Evolutionary conservation across 2,329 filamentous ascomycete genomes (phyloP), one percentile per base, ranked within the genome.

Genomic region (Cordyceps tenuipes): DNA sequence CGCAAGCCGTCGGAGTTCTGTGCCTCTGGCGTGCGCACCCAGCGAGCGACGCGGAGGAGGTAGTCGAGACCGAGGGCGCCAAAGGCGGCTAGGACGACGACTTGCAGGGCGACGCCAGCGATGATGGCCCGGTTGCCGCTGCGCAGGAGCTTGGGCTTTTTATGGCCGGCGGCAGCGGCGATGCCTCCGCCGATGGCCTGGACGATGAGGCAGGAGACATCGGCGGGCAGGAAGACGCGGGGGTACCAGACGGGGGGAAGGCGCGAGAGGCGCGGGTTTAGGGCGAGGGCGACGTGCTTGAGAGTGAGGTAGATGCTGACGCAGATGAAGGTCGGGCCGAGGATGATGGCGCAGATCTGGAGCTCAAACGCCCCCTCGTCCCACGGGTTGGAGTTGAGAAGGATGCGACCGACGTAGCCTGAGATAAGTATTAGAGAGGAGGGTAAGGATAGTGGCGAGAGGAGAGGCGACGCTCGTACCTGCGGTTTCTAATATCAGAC

Each of bases 251-350:
- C 71, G 19, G 82, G 77, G 3, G 73, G 73, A 60, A 84, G 66
- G 63, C 79, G 77, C n/a, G 81, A 83, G 57, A 82, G 73, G 43
- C 64, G 48, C 9, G 81, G 76, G 69, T 73, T 75, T 62, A 83
- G 73, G 51, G 76, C 70, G 39, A 81, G 71, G 61, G 79, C 76
- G 64, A 82, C 70, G 74, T 85, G 83, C 69, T 85, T 84, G 62
- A 87, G 79, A 3, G 81, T 85, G 29, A 87, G 78, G 73, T 87
- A 87, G 70, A 87, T 80, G 67, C 77, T 79, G 64, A 83, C 82
- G 71, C 82, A 84, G 70, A 86, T 75, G 61, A 87, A 77, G 34
- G 83, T 82, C 3, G 81, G 81, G n/a, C 75, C 80, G 55, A 84
- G 76, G 70, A 84, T 81, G 72, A 84, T 82, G 70, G 77, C 75